Evolutionary conservation across 2,329 filamentous ascomycete species (phyloP).

Genomic region (Penicillium corylophilum): DNA sequence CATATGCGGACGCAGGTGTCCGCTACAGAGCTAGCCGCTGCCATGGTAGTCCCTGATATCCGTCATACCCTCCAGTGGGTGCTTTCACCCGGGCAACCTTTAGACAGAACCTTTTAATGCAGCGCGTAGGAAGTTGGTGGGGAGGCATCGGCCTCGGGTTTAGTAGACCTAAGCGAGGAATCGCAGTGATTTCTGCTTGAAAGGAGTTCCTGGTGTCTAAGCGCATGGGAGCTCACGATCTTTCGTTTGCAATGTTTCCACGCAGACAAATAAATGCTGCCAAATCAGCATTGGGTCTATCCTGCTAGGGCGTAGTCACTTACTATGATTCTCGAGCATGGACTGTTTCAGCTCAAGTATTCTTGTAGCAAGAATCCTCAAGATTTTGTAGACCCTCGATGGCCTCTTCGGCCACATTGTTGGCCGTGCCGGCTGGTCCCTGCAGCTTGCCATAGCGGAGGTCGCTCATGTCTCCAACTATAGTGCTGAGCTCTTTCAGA

Average conservation of each 20-base stretch:
- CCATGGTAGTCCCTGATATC: background rate
- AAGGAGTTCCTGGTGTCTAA: background rate
- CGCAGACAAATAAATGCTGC: background rate
- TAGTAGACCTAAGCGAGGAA: background rate
- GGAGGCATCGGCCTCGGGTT: background rate
- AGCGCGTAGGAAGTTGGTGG: background rate
- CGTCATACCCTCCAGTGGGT: background rate
- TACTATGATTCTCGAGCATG: background rate
- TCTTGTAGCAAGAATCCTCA: conserved; percentile 60
- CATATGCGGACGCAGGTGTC: background rate
- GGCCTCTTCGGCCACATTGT: conserved; percentile 64
- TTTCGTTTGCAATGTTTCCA: background rate
- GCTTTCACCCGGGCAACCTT: background rate
- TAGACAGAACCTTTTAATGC: too few relatives aligned
- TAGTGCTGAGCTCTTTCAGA: conserved; percentile 61
- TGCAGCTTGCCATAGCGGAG: conserved; percentile 73
- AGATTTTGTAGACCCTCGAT: conserved; percentile 65
- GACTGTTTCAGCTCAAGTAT: too few relatives aligned
- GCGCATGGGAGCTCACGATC: background rate
- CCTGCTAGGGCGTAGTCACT: background rate
- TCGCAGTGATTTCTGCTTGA: background rate
- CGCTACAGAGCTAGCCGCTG: background rate
- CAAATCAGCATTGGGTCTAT: background rate
- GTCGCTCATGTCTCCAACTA: conserved; percentile 74
- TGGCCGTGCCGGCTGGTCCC: conserved; percentile 53